A percentile compares a stretch with the other conserved stretches of the same genome.
These are phyloP conservation scores for Fusarium paranaense DNA, from an alignment of 2,329 filamentous ascomycete species.

Conservation along the genomic window DNA sequence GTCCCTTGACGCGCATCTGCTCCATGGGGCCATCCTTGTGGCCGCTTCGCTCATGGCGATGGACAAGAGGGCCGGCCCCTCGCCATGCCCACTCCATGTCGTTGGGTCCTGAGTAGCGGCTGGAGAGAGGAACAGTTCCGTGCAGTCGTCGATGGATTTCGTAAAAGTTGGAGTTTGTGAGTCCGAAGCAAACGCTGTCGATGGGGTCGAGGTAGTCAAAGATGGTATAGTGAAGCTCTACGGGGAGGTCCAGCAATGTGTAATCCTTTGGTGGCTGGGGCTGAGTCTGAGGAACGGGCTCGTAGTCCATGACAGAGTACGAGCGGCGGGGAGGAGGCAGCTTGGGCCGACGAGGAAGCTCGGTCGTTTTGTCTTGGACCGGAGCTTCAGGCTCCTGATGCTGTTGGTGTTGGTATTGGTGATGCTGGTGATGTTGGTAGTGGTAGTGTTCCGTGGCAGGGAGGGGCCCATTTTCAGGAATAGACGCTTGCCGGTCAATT, in stretches of 20 bases:
- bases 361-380: conserved; percentile 34
- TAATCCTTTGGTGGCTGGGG: conserved; percentile 60
- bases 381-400: conserved; percentile 26
- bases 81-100: conserved; percentile 74
- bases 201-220: conserved; percentile 74
- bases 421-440: conserved; percentile 11
- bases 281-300: conserved; percentile 59
- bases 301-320: conserved; percentile 71
- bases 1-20: conserved; percentile 65
- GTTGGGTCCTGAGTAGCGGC: conserved; percentile 70
- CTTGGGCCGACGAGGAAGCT: conserved; percentile 48
- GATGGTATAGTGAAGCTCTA: conserved; percentile 70
- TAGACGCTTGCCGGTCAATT: conserved; percentile 45
- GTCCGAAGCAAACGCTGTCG: conserved; percentile 71
- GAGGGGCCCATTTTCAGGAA: conserved; percentile 50
- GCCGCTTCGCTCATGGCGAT: conserved; percentile 36
- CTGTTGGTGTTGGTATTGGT: conserved; percentile 7
- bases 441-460: conserved; percentile 19
- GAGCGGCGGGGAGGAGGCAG: conserved; percentile 64
- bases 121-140: conserved; percentile 66
- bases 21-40: conserved; percentile 51
- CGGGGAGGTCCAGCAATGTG: conserved; percentile 64
- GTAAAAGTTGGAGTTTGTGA: conserved; percentile 70
- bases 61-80: conserved; percentile 60
- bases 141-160: conserved; percentile 68